phyloP scores from a whole-genome alignment of 164 flowering plant genomes.

The Santalum album region DNA sequence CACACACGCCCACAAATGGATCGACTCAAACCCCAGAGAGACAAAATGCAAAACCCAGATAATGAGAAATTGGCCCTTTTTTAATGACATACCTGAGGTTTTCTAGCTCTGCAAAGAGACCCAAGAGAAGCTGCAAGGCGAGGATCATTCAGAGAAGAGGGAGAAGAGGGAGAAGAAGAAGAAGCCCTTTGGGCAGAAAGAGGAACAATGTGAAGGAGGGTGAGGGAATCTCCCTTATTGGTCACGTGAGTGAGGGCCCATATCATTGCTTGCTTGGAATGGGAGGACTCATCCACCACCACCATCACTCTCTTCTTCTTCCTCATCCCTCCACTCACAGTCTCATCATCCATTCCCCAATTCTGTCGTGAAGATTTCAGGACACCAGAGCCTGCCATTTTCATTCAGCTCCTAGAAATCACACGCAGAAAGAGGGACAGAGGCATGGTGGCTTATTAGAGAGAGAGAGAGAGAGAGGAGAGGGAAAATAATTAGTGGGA shows the following conservation, averaged over 20 bases:
- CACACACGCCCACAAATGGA: too few relatives aligned
- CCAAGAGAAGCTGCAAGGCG: slow-evolving; percentile 62
- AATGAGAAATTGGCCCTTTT: too few relatives aligned
- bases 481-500: too few relatives aligned
- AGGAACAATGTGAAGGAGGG: slow-evolving; percentile 63
- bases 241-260: slow-evolving; percentile 90
- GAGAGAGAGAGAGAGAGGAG: too few relatives aligned
- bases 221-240: slow-evolving; percentile 74
- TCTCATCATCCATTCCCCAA: slow-evolving; percentile 1
- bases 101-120: slow-evolving; percentile 79
- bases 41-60: too few relatives aligned
- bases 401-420: neutral
- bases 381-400: slow-evolving; percentile 37
- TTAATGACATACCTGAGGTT: slow-evolving; percentile 70
- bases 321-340: slow-evolving; percentile 16
- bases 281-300: slow-evolving; percentile 63
- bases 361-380: slow-evolving; percentile 52
- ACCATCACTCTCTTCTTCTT: slow-evolving; percentile 75
- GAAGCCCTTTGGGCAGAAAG: too few relatives aligned
- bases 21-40: too few relatives aligned
- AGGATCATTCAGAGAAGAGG: slow-evolving; percentile 26
- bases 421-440: too few relatives aligned
- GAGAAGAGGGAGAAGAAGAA: slow-evolving; percentile 11
- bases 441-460: too few relatives aligned
- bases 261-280: slow-evolving; percentile 82